These are phyloP conservation scores for Dillenia turbinata DNA, from an alignment of 164 flowering plant genomes.

Conservation along the genomic window DNA sequence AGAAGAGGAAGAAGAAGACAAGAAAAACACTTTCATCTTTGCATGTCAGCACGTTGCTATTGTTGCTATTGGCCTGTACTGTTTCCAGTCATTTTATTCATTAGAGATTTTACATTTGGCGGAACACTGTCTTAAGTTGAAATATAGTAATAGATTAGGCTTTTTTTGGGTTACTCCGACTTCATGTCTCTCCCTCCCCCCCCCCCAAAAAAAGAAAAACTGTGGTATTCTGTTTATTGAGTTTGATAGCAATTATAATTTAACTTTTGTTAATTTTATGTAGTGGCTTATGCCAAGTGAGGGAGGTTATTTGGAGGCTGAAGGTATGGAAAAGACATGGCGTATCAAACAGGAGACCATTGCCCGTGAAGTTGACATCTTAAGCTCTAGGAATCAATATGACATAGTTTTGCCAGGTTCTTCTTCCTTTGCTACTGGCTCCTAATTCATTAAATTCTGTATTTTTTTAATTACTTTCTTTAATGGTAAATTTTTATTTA, in stretches of 20 bases:
- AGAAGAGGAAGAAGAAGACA: no score
- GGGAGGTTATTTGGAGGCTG: slow-evolving; percentile 80
- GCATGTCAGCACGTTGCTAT: no score
- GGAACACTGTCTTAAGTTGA: no score
- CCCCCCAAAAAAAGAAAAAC: no score
- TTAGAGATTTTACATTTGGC: no score
- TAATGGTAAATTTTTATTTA: not conserved
- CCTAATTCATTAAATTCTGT: not conserved
- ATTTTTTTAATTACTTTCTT: not conserved
- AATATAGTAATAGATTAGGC: no score
- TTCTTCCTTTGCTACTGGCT: not conserved
- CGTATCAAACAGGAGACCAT: slow-evolving; percentile 67
- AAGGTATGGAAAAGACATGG: slow-evolving; percentile 90
- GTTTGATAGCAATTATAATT: not conserved
- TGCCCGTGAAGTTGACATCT: slow-evolving; percentile 68
- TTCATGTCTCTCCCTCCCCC: no score
- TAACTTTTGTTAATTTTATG: slow-evolving; percentile 1
- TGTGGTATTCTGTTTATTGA: no score
- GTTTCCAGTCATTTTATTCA: no score
- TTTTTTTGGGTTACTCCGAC: no score
- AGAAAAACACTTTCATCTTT: no score
- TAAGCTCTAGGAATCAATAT: slow-evolving; percentile 69
- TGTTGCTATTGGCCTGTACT: no score
- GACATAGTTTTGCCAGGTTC: slow-evolving; percentile 90
- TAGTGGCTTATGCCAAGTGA: slow-evolving; percentile 97